Base-by-base conservation (phyloP, 2,329 filamentous ascomycete species). In the Fusarium sp. region DNA sequence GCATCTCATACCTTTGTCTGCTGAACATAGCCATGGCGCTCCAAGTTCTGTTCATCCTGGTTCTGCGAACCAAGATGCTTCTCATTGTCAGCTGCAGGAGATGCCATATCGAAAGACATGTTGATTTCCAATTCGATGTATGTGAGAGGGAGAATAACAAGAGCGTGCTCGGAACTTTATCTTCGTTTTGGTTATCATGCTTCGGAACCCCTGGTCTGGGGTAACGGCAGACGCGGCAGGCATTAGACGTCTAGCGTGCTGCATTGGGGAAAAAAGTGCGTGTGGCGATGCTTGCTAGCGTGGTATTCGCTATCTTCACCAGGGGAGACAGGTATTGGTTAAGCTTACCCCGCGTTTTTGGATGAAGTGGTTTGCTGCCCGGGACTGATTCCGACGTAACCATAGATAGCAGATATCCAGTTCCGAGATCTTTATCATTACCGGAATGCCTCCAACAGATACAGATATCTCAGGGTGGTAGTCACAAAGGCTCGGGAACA, bases 221-320 rank as follows among this genome's bases (percentile, higher is more conserved):
- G 38, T 32, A 33, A 46, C n/a, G 38, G 38, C 18, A 23, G 30
- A 33, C 54, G n/a, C 30, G 54, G 38, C 53, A 32, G n/a, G 18
- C 30, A 46, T 46, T 25, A 28, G n/a, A 7, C 1, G 11, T 37
- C 10, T 49, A 64, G 49, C 30, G 38, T 49, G 9, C 63, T 53
- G 33, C n/a, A 19, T 64, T 37, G 18, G 49, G 63, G 12, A 37
- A 64, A 66, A 65, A 64, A 66, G 63, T 66, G 63, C 63, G 60
- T 32, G 59, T 57, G 60, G 47, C 35, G 28, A 54, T 32, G 8
- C 19, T 16, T 2, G 19, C 49, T 37, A 53, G 50, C 33, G 23
- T 28, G 9, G n/a, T 44, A 11, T 18, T 19, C 12, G 12, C 3
- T 30, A 33, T 57, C 37, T 33, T 33, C 16, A 44, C 16, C 50